Conservation (phyloP, 495 filamentous ascomycete genomes). For the Halenospora varia region DNA sequence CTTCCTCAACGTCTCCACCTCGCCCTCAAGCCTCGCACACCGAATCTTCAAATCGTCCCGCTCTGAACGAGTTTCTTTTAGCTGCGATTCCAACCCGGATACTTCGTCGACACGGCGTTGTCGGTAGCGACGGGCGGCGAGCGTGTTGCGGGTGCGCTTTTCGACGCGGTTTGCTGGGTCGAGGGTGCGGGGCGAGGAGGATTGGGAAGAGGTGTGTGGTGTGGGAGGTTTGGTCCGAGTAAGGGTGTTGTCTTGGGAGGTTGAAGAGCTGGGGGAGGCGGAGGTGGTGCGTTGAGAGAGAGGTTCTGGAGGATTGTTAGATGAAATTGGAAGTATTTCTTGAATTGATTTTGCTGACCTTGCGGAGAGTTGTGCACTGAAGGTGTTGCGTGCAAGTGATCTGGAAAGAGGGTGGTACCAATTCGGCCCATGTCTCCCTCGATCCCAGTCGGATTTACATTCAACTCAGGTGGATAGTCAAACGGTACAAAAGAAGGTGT, state of each 20-base stretch:
- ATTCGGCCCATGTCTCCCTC: too few relatives aligned
- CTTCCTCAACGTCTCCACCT: constrained; percentile 32
- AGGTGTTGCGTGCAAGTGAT: too few relatives aligned
- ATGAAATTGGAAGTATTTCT: too few relatives aligned
- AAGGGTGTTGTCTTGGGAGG: neutral
- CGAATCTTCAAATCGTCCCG: constrained; percentile 62
- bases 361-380: too few relatives aligned
- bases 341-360: too few relatives aligned
- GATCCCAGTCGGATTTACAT: too few relatives aligned
- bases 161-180: neutral
- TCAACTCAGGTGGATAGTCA: too few relatives aligned
- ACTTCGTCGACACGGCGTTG: constrained; percentile 66
- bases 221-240: neutral
- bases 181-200: neutral
- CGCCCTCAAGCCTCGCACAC: constrained; percentile 61
- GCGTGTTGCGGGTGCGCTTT: constrained; percentile 64
- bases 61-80: constrained; percentile 55
- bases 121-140: constrained; percentile 67
- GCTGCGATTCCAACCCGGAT: constrained; percentile 55
- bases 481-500: too few relatives aligned
- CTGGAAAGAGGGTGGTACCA: too few relatives aligned
- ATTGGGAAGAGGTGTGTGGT: neutral
- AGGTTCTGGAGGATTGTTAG: too few relatives aligned
- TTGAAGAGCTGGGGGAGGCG: neutral
- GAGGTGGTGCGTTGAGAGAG: too few relatives aligned